These are phyloP conservation scores for Fusarium subtropicale DNA, from an alignment of 2,329 filamentous ascomycete species.

Conservation along the genomic window DNA sequence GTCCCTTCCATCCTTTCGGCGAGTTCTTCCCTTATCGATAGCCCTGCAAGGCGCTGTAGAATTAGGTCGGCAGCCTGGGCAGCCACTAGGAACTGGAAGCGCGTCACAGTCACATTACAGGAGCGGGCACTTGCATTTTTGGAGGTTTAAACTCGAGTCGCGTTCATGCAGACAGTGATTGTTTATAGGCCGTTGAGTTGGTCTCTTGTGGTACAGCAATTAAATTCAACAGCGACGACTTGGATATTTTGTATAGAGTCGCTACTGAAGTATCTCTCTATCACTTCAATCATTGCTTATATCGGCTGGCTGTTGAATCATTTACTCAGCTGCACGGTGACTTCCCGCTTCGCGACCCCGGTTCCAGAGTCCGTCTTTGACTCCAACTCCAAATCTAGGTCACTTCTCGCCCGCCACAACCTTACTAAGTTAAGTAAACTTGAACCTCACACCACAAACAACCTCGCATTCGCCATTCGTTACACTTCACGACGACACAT, in stretches of 20 bases:
- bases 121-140: slow-evolving; percentile 14
- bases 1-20: neutral
- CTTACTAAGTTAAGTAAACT: slow-evolving; percentile 30
- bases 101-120: slow-evolving; percentile 29
- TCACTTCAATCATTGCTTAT: neutral
- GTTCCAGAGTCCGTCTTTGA: slow-evolving; percentile 10
- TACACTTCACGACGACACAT: slow-evolving; percentile 1
- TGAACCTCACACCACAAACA: slow-evolving; percentile 37
- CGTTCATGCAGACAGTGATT: slow-evolving; percentile 2
- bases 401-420: slow-evolving; percentile 25
- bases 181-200: neutral
- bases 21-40: slow-evolving; percentile 19
- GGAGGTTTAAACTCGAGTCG: slow-evolving; percentile 15
- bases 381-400: slow-evolving; percentile 25
- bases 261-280: neutral
- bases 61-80: slow-evolving; percentile 3
- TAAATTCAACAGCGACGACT: neutral
- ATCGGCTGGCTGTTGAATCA: neutral
- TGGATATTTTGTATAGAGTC: neutral
- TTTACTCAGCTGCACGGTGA: slow-evolving; percentile 20
- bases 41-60: neutral
- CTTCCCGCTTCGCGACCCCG: slow-evolving; percentile 38
- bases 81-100: slow-evolving; percentile 39
- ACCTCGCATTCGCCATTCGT: neutral
- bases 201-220: neutral